These are phyloP conservation scores for Brassica rapa DNA, from an alignment of 345 rosid genomes.

Conservation along the genomic window DNA sequence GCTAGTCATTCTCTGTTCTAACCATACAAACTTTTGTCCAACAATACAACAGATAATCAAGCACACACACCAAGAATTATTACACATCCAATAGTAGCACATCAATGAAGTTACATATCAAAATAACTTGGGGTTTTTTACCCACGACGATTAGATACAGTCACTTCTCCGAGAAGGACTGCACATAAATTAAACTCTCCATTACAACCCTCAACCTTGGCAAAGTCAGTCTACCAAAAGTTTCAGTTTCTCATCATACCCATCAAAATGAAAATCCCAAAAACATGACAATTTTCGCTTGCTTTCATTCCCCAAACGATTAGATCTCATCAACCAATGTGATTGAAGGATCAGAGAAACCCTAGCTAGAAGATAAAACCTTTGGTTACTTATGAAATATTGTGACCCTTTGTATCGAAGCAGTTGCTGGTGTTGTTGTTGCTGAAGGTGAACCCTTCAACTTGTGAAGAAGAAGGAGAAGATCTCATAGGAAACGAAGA, in stretches of 20 bases:
- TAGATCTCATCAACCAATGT: slow-evolving; percentile 14
- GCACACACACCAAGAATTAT: slow-evolving; percentile 29
- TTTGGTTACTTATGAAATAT: slow-evolving; percentile 3
- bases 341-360: slow-evolving; percentile 4
- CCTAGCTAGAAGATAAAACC: not conserved
- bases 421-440: slow-evolving; percentile 11
- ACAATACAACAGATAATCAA: slow-evolving; percentile 10
- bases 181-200: slow-evolving; percentile 30
- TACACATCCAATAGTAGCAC: slow-evolving; percentile 13
- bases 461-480: slow-evolving; percentile 34
- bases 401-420: slow-evolving; percentile 33
- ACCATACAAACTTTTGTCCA: not conserved
- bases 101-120: slow-evolving; percentile 30
- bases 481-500: slow-evolving; percentile 40
- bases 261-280: slow-evolving; percentile 11
- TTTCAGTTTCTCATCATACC: slow-evolving; percentile 13
- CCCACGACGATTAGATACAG: slow-evolving; percentile 31
- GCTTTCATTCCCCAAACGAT: slow-evolving; percentile 12
- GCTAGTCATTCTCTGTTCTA: not conserved
- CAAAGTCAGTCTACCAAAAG: slow-evolving; percentile 20
- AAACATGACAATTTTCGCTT: slow-evolving; percentile 11
- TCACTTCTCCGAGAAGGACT: slow-evolving; percentile 30
- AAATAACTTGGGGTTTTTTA: slow-evolving; percentile 18
- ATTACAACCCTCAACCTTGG: slow-evolving; percentile 21
- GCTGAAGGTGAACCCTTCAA: slow-evolving; percentile 32